A percentile compares a stretch with the other conserved stretches of the same genome.
Evolutionary conservation across 192 early-diverging fungal genomes (phyloP).

Genomic region (Coemansia sp.): DNA sequence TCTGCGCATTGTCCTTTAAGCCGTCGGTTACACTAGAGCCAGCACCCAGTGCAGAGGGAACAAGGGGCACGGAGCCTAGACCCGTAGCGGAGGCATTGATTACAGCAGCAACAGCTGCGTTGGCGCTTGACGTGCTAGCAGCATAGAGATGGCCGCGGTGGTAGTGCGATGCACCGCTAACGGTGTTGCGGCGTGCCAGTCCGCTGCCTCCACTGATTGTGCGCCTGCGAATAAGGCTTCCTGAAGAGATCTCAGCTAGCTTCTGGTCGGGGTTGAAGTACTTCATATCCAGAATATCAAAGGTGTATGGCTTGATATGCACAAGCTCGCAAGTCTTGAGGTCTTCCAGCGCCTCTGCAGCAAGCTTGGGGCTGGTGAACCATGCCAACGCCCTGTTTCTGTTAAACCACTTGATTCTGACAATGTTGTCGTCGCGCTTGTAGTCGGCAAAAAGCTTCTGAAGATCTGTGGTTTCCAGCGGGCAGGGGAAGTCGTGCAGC

Average conservation of each 20-base stretch:
- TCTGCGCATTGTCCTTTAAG: conserved; percentile 4
- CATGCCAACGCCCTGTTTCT: conserved; percentile 54
- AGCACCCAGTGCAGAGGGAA: conserved; percentile 22
- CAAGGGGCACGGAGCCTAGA: conserved; percentile 24
- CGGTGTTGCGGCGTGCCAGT: conserved; percentile 55
- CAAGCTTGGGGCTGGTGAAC: conserved; percentile 50
- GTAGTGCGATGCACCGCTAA: conserved; percentile 57
- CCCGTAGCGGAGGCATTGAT: not conserved
- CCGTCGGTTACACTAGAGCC: conserved; percentile 5
- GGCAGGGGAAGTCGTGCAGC: conserved; percentile 53
- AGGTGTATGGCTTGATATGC: conserved; percentile 48
- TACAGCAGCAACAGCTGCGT: conserved; percentile 3
- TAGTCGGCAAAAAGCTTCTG: conserved; percentile 44
- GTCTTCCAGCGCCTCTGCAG: conserved; percentile 45
- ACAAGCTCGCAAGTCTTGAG: conserved; percentile 48
- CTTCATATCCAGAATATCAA: conserved; percentile 45
- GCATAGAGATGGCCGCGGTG: conserved; percentile 51
- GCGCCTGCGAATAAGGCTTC: conserved; percentile 47
- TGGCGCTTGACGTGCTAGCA: conserved; percentile 5
- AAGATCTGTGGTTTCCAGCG: conserved; percentile 52
- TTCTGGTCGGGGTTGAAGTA: conserved; percentile 54
- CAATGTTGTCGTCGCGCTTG: conserved; percentile 56
- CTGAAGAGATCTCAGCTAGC: conserved; percentile 28
- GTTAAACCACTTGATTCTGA: conserved; percentile 59
- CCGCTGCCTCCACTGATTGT: conserved; percentile 48